Base-by-base conservation (phyloP, 306 rosid genomes). In the barrel medic (Medicago truncatula) region DNA sequence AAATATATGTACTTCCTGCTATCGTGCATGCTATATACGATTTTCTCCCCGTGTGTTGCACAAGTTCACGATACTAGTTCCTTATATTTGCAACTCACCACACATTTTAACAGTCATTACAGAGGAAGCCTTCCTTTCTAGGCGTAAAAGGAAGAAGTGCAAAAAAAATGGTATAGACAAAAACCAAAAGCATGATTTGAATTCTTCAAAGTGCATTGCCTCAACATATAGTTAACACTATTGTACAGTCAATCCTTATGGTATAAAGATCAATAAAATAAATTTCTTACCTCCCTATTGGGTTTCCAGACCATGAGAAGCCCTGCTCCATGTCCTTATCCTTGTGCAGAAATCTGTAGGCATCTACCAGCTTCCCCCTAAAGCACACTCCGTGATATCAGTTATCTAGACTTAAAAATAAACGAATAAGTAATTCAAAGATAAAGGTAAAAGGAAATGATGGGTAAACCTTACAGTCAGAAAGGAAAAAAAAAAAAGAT, bases 291-390 rank as follows among this genome's bases (percentile, higher is more conserved):
- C 82, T 95, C 67, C 98, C 98, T 61, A 92, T 73, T 61, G 98
- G 97, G 80, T 95, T 67, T 76, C 97, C 98, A 5, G 98, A 95
- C 98, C 98, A 95, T 34, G 97, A 95, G 84, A 95, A 95, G 75
- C 97, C 98, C 44, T 74, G 39, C 65, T 89, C 97, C 93, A 89
- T 92, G 83, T 95, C 97, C 79, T 86, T 90, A 61, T 95, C 96
- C 80, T 85, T 50, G 84, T 95, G 95, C 75, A 88, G 87, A 52
- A 82, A 88, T 86, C 98, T 91, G 73, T 92, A 92, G 74, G 97
- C 97, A 86, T 95, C 98, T 28, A 92, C 78, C 83, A 95, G 87
- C 84, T 90, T 90, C 64, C 98, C 98, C 91, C 97, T 95, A 84
- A 74, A 74, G 83, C 56, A 85, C 28, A 74, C 58, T 36, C 67